Base-by-base conservation (phyloP, 257 asterid species). In the Echites panduratus region DNA sequence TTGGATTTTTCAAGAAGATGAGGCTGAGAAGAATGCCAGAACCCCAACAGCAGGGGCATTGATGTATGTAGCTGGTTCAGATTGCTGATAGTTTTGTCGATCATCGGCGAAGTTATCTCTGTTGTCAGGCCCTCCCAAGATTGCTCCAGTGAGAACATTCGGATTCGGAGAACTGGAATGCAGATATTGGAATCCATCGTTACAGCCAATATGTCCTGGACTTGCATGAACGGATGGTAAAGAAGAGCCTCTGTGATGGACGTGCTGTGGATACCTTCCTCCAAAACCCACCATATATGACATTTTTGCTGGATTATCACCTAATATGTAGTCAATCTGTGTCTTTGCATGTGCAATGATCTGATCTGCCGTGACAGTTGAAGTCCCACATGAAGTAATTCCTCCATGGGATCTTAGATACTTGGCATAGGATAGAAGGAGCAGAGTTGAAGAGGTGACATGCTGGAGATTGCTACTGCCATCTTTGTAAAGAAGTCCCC, bases 261-360 rank as follows among this genome's bases (percentile, higher is more conserved):
- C 84, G 7, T 65, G 89, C 47, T 78, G 87, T 5, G 97, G 97
- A 63, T 83, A 89, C 75, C 77, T 86, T 26, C 75, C 66, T 14
- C 95, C 91, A 53, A 84, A 91, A 63, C 98, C 98, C 1, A 92
- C 98, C 98, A 92, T 90, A 54, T 90, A 92, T 0, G 98, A 88
- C 84, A 83, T 86, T 43, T 71, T 77, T 6, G 85, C 82, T 0
- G 98, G 98, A 80, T 92, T 92, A 2, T 88, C 77, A 1, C 98
- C 98, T n/a, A 92, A 80, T 73, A 92, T 84, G 87, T 90, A 92
- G 75, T 92, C 98, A 29, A 90, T 90, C 62, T 90, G 98, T 70
- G 78, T 87, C 82, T 70, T 90, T 8, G 96, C 98, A 0, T 76
- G 72, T 40, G 77, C 74, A 0, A 86, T 68, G 5, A 92, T 89